These are phyloP conservation scores for Oxalis stricta DNA, from an alignment of 441 rosid species.

Conservation along the genomic window DNA sequence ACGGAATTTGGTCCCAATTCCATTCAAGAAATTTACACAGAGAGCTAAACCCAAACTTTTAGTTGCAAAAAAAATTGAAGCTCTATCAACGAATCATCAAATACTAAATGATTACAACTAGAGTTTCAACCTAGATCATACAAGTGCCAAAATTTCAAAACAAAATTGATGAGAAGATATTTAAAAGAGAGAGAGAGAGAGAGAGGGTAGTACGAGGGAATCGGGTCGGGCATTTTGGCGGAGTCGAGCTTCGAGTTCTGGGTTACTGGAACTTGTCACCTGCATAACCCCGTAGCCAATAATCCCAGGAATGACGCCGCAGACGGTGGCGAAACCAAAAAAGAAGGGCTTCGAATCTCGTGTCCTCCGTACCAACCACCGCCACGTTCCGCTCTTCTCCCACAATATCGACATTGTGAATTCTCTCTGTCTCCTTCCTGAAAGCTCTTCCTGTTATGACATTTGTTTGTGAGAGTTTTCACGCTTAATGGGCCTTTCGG, in stretches of 20 bases:
- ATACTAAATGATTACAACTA: no score
- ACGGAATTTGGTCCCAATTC: no score
- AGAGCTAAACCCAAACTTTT: no score
- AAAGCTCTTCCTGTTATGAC: no score
- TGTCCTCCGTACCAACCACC: slow-evolving; percentile 72
- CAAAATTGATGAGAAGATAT: no score
- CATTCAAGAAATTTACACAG: no score
- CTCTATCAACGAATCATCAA: no score
- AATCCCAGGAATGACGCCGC: slow-evolving; percentile 79
- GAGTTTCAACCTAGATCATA: no score
- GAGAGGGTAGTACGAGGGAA: slow-evolving; percentile 28
- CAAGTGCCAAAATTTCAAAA: no score
- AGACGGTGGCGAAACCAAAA: slow-evolving; percentile 67
- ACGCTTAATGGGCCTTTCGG: no score
- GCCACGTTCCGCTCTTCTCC: slow-evolving; percentile 79
- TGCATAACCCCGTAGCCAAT: slow-evolving; percentile 87
- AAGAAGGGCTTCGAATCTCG: slow-evolving; percentile 79
- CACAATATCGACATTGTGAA: slow-evolving; percentile 81
- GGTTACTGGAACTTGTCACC: slow-evolving; percentile 51
- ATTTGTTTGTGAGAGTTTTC: no score
- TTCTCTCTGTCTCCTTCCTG: neutral
- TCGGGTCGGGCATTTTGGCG: slow-evolving; percentile 71
- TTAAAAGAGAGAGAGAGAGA: neutral
- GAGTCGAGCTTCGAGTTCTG: slow-evolving; percentile 71
- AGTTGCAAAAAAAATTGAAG: no score